These are phyloP conservation scores for Falciphora oryzae DNA, from an alignment of 2,329 filamentous ascomycete genomes.

Conservation along the genomic window DNA sequence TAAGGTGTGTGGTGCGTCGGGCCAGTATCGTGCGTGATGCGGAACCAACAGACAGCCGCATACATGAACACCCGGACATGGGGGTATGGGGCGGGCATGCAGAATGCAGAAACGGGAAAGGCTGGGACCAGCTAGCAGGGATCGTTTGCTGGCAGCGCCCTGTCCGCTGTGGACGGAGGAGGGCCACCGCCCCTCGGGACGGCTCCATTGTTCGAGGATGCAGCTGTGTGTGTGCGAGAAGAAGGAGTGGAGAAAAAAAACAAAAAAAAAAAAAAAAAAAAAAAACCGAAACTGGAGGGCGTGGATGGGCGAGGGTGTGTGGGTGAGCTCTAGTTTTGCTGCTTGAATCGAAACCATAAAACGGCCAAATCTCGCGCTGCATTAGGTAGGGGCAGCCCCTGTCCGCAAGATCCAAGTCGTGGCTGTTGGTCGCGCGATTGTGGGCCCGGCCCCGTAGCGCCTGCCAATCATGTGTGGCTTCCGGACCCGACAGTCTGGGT, in stretches of 20 bases:
- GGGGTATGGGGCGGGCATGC: background rate
- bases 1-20: background rate
- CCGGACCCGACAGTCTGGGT: background rate
- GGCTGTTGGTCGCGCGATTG: background rate
- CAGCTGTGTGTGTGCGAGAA: background rate
- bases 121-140: no score
- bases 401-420: background rate
- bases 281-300: background rate
- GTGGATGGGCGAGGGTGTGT: background rate
- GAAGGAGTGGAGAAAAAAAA: background rate
- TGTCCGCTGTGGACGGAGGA: no score
- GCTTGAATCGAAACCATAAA: constrained; percentile 1
- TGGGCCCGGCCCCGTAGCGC: background rate
- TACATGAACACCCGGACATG: background rate
- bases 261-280: background rate
- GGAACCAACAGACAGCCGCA: constrained; percentile 1
- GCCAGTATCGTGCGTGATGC: background rate
- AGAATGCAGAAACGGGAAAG: background rate
- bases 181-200: no score
- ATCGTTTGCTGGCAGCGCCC: no score
- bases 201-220: no score
- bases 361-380: background rate
- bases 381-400: background rate
- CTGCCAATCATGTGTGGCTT: no score
- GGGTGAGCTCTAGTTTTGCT: background rate